Evolutionary conservation across 441 rosid genomes (phyloP).

Genomic region (Hura crepitans): DNA sequence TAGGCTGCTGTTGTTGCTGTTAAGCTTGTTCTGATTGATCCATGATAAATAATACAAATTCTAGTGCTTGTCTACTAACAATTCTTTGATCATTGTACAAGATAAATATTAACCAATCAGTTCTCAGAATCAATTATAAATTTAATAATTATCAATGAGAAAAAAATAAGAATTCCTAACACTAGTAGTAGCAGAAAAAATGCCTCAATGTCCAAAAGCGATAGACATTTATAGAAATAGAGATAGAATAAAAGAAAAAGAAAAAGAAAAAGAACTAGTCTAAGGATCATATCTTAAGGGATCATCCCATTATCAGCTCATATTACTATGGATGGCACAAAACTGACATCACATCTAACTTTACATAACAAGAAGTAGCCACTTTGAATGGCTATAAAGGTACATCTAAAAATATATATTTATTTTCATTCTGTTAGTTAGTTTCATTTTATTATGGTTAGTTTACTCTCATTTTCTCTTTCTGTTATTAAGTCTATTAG

Average conservation of each 20-base stretch:
- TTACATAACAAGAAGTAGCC: neutral
- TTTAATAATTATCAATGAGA: neutral
- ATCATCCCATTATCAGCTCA: neutral
- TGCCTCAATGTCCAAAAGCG: neutral
- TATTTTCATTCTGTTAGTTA: no score
- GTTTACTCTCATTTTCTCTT: no score
- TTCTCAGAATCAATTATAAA: neutral
- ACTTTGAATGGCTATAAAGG: no score
- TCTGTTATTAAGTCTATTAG: no score
- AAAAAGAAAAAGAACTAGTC: neutral
- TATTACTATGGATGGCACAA: neutral
- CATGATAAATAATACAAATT: constrained; percentile 29
- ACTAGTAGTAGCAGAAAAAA: neutral
- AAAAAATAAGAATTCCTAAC: neutral
- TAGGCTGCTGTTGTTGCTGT: constrained; percentile 45
- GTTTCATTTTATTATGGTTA: no score
- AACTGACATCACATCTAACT: neutral
- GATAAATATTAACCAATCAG: constrained; percentile 4
- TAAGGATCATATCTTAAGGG: neutral
- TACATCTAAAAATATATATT: no score
- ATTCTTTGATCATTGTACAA: constrained; percentile 17
- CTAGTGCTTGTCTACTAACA: constrained; percentile 7
- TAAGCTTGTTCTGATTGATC: constrained; percentile 52
- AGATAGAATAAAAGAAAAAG: no score
- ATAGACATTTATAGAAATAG: neutral